Evolutionary conservation across 768 basidiomycete genomes (phyloP).

Genomic region (Lyophyllum decastes): DNA sequence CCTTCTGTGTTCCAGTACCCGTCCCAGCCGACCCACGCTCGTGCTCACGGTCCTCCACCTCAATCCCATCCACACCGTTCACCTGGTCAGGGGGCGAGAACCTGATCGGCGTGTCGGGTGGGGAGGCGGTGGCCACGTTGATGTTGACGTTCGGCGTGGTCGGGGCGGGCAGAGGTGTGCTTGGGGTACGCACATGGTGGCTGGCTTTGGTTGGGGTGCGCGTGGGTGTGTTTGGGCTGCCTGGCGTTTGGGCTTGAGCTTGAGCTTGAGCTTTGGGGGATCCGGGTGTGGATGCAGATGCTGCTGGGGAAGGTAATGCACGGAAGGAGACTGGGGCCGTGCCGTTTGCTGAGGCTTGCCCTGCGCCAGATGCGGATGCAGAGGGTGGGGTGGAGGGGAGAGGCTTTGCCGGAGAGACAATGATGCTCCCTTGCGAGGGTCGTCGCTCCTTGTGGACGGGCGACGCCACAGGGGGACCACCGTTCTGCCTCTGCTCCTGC

Average conservation of each 20-base stretch:
- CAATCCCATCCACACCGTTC: neutral
- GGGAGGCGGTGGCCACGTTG: constrained; percentile 38
- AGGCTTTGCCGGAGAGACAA: constrained; percentile 27
- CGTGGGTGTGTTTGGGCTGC: too few species aligned
- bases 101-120: constrained; percentile 35
- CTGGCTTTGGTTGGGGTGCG: neutral
- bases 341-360: neutral
- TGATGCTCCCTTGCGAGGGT: constrained; percentile 22
- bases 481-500: constrained; percentile 4
- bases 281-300: neutral
- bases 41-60: constrained; percentile 19
- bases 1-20: constrained; percentile 23
- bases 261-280: constrained; percentile 8
- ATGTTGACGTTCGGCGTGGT: constrained; percentile 25
- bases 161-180: constrained; percentile 4
- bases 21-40: too few species aligned
- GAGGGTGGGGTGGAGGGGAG: constrained; percentile 28
- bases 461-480: neutral
- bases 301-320: neutral
- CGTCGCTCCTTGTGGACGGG: constrained; percentile 31
- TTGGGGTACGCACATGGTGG: constrained; percentile 9
- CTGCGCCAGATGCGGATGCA: neutral
- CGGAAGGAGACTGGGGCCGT: neutral
- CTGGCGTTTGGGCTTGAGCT: too few species aligned
- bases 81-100: constrained; percentile 12